Base-by-base conservation (phyloP, 768 basidiomycete species). In the Tulasnella calospora region DNA sequence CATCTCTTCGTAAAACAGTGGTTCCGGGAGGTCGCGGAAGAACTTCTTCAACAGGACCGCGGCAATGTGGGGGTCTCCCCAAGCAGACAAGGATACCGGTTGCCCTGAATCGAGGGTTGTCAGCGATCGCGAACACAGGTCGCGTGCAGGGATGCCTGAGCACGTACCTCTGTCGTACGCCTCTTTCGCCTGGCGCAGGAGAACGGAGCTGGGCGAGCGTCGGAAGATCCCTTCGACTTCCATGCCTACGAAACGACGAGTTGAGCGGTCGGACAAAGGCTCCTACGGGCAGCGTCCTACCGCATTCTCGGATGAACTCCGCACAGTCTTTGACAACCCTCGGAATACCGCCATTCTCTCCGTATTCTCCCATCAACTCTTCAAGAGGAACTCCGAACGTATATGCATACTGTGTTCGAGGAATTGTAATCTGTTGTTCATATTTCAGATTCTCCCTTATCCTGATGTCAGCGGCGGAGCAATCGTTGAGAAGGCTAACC, bases 21-120 rank as follows among this genome's bases (percentile, higher is more conserved):
- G 92, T 73, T 89, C 87, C 1, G 93, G 93, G 1, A 96, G 86
- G 83, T 94, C 93, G 47, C 93, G 89, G 35, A 96, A 84, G 82
- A 92, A 95, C 82, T 94, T 94, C 86, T 96, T 95, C 76, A 96
- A 85, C 46, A 96, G 86, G 0, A 95, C 94, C 12, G 94, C 93
- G 3, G 93, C 92, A 1, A 96, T 87, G 83, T 93, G 88, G 8
- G 93, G 91, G 81, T 95, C 94, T 0, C 87, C 88, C 81, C 93
- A 95, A 1, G 87, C 90, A n/a, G 89, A 85, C 61, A 96, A 84
- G 0, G 92, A 93, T 13, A 96, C 91, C 0, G 94, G 90, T 80
- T 94, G 89, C 17, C 92, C 92, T 92, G 77, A 69, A 17, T 73
- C 47, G 17, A 13, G 71, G 19, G 75, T 69, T 47, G 79, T 23